Evolutionary conservation across 345 rosid genomes (phyloP).

Genomic region (Sapria himalayana): DNA sequence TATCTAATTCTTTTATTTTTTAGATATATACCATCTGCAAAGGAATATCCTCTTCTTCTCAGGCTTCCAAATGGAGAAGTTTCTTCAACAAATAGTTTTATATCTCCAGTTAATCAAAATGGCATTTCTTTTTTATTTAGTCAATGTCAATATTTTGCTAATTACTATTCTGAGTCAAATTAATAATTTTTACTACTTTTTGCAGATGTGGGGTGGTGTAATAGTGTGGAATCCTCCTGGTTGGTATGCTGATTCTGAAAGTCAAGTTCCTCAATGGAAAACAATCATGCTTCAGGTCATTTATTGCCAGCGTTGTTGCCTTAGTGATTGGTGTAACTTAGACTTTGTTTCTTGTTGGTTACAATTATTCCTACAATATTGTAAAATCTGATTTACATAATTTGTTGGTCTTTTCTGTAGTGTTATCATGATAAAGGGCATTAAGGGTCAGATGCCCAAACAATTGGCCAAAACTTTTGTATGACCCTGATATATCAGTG

Average conservation of each 20-base stretch:
- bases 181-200: conserved; percentile 6
- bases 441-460: no score
- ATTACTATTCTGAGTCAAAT: not conserved
- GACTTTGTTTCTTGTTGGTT: no score
- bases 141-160: conserved; percentile 1
- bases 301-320: no score
- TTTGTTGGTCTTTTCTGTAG: no score
- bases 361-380: no score
- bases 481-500: no score
- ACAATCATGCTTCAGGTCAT: conserved; percentile 38
- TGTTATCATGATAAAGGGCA: no score
- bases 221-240: conserved; percentile 57
- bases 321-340: no score
- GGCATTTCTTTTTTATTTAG: conserved; percentile 5
- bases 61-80: conserved; percentile 70
- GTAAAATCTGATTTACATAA: no score
- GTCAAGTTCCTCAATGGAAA: conserved; percentile 18
- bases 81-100: conserved; percentile 75
- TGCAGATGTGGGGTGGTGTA: conserved; percentile 95
- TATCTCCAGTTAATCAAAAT: conserved; percentile 66
- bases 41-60: conserved; percentile 72
- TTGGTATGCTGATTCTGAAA: conserved; percentile 30
- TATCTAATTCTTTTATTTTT: conserved; percentile 6
- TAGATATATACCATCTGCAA: conserved; percentile 77
- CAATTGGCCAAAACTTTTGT: no score